These are phyloP conservation scores for Microcyclosporella mali DNA, from an alignment of 2,329 filamentous ascomycete genomes.

Conservation along the genomic window DNA sequence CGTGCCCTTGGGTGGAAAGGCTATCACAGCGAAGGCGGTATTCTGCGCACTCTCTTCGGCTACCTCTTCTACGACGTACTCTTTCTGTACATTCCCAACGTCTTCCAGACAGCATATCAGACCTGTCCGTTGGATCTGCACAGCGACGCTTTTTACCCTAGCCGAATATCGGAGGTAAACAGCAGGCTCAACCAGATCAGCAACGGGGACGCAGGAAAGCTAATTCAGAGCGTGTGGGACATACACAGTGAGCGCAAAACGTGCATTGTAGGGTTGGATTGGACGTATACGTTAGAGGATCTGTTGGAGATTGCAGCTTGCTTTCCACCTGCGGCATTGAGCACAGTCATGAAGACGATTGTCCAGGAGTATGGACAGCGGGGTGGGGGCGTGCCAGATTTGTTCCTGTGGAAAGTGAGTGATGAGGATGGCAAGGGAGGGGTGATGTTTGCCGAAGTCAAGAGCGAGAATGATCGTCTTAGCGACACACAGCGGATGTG, in stretches of 20 bases:
- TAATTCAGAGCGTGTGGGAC: conserved; percentile 64
- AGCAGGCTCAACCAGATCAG: conserved; percentile 76
- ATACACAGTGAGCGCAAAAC: conserved; percentile 65
- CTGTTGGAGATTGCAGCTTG: conserved; percentile 70
- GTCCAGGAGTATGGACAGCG: conserved; percentile 88
- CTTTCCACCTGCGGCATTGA: conserved; percentile 74
- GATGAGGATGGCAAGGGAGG: conserved; percentile 26
- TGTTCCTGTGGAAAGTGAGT: conserved; percentile 71
- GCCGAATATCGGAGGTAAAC: conserved; percentile 84
- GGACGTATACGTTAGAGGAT: conserved; percentile 76
- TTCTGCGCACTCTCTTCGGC: conserved; percentile 74
- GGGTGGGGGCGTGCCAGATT: conserved; percentile 82
- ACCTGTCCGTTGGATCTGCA: conserved; percentile 88
- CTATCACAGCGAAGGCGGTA: conserved; percentile 86
- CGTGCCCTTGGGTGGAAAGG: conserved; percentile 82
- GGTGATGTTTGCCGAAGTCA: conserved; percentile 43
- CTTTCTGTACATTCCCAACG: conserved; percentile 89
- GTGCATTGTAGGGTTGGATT: conserved; percentile 86
- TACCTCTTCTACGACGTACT: conserved; percentile 91
- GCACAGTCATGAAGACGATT: conserved; percentile 83
- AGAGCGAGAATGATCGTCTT: conserved; percentile 72
- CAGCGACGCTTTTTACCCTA: conserved; percentile 85
- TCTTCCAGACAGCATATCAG: conserved; percentile 94
- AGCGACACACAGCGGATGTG: conserved; percentile 95
- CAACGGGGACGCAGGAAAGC: conserved; percentile 65